These are phyloP conservation scores for Papiliotrema flavescens DNA, from an alignment of 1,284 basidiomycete species.

Conservation along the genomic window DNA sequence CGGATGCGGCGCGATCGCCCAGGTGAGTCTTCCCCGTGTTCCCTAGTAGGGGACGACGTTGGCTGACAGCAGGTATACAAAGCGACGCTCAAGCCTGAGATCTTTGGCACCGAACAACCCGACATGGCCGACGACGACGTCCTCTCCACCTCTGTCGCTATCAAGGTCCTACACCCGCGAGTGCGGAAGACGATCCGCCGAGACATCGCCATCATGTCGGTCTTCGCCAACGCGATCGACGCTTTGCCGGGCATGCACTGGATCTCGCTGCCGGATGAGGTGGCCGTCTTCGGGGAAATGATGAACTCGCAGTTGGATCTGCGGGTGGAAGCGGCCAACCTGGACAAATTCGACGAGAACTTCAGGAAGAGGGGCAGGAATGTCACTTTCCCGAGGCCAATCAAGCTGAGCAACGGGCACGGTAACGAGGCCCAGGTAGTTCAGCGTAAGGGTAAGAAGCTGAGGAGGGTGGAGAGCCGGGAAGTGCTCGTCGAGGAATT, in stretches of 20 bases:
- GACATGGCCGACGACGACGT: constrained; percentile 13
- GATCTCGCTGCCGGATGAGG: constrained; percentile 95
- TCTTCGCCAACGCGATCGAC: constrained; percentile 80
- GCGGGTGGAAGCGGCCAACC: constrained; percentile 83
- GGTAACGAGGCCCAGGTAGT: constrained; percentile 7
- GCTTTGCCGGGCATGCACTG: constrained; percentile 90
- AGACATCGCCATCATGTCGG: constrained; percentile 86
- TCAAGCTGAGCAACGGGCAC: constrained; percentile 47
- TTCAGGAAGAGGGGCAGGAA: constrained; percentile 72
- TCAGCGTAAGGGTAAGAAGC: too few species aligned
- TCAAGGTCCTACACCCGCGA: constrained; percentile 91
- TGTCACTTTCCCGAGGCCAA: constrained; percentile 84
- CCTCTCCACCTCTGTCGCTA: constrained; percentile 80
- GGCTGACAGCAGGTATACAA: constrained; percentile 20
- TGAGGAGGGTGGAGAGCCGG: constrained; percentile 37
- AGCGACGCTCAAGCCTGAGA: constrained; percentile 20
- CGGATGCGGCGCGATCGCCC: constrained; percentile 96
- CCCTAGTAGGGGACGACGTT: neutral
- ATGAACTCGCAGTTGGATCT: constrained; percentile 95
- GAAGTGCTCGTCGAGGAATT: constrained; percentile 89
- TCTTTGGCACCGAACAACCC: constrained; percentile 7
- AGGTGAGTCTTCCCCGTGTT: constrained; percentile 56
- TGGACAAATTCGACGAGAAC: constrained; percentile 79
- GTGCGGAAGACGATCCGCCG: constrained; percentile 76
- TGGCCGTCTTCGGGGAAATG: constrained; percentile 91